Evolutionary conservation across 306 rosid genomes (phyloP).

Genomic region (Vigna reflexopilosa): DNA sequence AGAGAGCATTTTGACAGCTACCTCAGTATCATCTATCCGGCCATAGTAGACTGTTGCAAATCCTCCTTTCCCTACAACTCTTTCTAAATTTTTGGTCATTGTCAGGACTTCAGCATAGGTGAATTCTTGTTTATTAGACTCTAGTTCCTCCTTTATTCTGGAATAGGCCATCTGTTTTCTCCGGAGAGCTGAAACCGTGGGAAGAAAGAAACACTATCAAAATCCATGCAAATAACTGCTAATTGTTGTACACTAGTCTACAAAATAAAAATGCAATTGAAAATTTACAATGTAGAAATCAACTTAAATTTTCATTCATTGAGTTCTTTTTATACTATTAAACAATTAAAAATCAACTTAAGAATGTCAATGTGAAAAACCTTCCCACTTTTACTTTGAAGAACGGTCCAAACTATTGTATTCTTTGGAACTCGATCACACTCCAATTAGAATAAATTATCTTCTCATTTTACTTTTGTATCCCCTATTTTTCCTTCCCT

Average conservation of each 20-base stretch:
- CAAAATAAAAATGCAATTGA: neutral
- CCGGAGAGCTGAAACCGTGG: slow-evolving; percentile 10
- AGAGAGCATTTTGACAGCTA: slow-evolving; percentile 64
- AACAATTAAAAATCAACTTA: neutral
- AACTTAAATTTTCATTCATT: neutral
- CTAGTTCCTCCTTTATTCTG: slow-evolving; percentile 46
- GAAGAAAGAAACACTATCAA: neutral
- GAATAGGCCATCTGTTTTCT: slow-evolving; percentile 27
- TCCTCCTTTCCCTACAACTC: slow-evolving; percentile 61
- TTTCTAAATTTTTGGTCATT: slow-evolving; percentile 56
- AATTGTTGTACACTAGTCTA: neutral
- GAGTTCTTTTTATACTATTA: neutral
- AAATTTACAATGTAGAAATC: neutral
- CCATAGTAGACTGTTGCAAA: slow-evolving; percentile 63
- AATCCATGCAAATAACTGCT: neutral
- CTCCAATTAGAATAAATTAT: neutral
- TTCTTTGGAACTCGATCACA: neutral
- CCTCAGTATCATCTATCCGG: slow-evolving; percentile 43
- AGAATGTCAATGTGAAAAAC: neutral
- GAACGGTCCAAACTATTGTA: neutral
- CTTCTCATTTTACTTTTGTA: neutral
- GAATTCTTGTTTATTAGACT: slow-evolving; percentile 53
- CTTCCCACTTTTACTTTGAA: neutral
- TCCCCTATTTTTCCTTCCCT: neutral
- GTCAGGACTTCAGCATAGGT: slow-evolving; percentile 55